phyloP scores from a whole-genome alignment of 139 green algal genomes.

The Eudorina sp. region DNA sequence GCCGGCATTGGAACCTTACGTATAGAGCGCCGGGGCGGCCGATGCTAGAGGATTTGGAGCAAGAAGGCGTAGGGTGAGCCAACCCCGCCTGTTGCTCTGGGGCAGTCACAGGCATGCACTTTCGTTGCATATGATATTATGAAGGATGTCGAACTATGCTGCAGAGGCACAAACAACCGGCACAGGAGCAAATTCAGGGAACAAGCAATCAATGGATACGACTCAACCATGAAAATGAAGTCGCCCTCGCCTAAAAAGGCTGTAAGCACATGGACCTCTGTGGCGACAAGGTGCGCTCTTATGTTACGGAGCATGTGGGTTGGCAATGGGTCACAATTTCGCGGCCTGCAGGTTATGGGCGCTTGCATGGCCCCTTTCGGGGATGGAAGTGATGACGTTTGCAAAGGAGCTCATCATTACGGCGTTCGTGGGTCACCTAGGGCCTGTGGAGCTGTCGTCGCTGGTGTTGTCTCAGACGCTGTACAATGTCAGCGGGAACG shows the following conservation, averaged over 20 bases:
- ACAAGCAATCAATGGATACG: not conserved
- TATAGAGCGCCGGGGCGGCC: conserved; percentile 20
- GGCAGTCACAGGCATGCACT: no score
- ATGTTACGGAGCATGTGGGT: not conserved
- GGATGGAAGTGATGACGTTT: conserved; percentile 78
- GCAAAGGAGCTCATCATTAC: conserved; percentile 79
- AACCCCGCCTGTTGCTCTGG: not conserved
- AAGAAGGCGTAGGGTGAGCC: conserved; percentile 5
- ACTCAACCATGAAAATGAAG: conserved; percentile 25
- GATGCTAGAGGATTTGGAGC: conserved; percentile 12
- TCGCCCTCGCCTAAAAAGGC: conserved; percentile 3
- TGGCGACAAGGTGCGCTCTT: not conserved
- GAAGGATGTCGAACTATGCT: no score
- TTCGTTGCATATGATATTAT: no score
- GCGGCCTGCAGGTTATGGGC: conserved; percentile 60
- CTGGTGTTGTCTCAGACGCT: conserved; percentile 73
- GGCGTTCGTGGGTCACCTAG: conserved; percentile 67
- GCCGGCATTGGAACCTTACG: conserved; percentile 25
- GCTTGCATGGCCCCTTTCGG: conserved; percentile 69
- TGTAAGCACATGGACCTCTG: conserved; percentile 7
- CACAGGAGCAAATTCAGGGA: not conserved
- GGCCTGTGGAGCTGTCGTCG: conserved; percentile 62
- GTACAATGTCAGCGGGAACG: conserved; percentile 76
- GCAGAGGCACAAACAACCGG: conserved; percentile 4
- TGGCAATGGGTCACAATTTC: not conserved